Conservation (phyloP, 805 yeast species). For the Komagataella kurtzmanii region DNA sequence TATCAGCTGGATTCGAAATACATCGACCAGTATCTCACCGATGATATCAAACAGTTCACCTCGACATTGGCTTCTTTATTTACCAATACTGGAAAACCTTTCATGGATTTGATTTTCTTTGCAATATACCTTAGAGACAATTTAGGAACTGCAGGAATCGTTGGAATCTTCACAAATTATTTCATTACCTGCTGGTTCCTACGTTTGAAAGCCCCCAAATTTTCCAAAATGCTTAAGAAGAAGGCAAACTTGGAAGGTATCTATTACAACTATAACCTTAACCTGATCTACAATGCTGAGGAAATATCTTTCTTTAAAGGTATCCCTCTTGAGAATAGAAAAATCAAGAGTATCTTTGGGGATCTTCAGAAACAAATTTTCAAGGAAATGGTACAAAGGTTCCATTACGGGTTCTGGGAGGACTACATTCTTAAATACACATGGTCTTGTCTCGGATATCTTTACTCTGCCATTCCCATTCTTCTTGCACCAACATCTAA, state of each 20-base stretch:
- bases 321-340: conserved; percentile 58
- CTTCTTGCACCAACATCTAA: conserved; percentile 30
- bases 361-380: conserved; percentile 26
- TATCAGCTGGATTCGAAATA: conserved; percentile 35
- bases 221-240: conserved; percentile 61
- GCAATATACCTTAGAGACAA: conserved; percentile 73
- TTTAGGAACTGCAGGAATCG: conserved; percentile 76
- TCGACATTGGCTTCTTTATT: conserved; percentile 73
- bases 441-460: conserved; percentile 93
- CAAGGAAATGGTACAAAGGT: conserved; percentile 38
- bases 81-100: conserved; percentile 85
- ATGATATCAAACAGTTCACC: conserved; percentile 71
- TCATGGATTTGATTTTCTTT: conserved; percentile 74
- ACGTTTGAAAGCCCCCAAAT: conserved; percentile 68
- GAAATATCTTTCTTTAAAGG: conserved; percentile 94
- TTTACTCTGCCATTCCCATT: conserved; percentile 84
- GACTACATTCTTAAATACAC: conserved; percentile 81
- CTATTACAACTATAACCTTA: conserved; percentile 75
- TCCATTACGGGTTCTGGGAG: conserved; percentile 62
- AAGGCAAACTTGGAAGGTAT: conserved; percentile 79
- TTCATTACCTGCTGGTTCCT: conserved; percentile 65
- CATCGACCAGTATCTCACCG: conserved; percentile 78
- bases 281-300: conserved; percentile 78
- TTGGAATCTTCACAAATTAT: conserved; percentile 73
- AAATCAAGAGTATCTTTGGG: conserved; percentile 45